These are phyloP conservation scores for Aplosporella prunicola DNA, from an alignment of 2,329 filamentous ascomycete genomes.

Conservation along the genomic window DNA sequence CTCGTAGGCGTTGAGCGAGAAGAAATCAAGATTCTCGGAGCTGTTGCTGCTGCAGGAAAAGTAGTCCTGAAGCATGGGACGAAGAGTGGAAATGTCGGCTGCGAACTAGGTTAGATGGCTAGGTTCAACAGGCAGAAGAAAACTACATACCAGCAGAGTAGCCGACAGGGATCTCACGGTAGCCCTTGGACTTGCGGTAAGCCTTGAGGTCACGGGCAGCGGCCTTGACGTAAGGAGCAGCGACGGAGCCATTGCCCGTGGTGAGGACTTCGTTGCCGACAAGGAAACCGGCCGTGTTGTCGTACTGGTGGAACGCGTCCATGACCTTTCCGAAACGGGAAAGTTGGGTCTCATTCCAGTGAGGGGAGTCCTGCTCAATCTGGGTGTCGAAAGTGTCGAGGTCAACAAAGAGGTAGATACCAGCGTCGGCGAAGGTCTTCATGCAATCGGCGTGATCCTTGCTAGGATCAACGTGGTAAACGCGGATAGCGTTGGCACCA, in stretches of 20 bases:
- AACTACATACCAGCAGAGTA: too few species aligned
- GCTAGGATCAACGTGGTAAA: conserved; percentile 73
- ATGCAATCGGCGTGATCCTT: conserved; percentile 72
- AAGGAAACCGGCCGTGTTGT: conserved; percentile 77
- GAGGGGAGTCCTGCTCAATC: conserved; percentile 52
- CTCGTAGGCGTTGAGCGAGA: conserved; percentile 75
- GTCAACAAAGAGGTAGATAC: conserved; percentile 78
- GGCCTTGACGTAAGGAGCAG: conserved; percentile 76
- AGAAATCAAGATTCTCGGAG: conserved; percentile 67
- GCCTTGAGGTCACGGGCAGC: conserved; percentile 74
- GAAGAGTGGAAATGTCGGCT: conserved; percentile 67
- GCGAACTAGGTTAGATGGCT: too few species aligned
- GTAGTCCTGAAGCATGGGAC: conserved; percentile 61
- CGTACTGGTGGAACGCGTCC: conserved; percentile 66
- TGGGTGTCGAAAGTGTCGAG: conserved; percentile 62
- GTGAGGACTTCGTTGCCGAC: conserved; percentile 81
- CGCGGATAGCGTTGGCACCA: conserved; percentile 74
- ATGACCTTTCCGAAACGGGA: conserved; percentile 60
- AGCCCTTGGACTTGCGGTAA: conserved; percentile 66
- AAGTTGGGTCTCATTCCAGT: conserved; percentile 66
- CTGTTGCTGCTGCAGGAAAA: conserved; percentile 67
- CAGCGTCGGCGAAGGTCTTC: conserved; percentile 65
- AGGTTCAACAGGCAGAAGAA: too few species aligned
- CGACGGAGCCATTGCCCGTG: conserved; percentile 44
- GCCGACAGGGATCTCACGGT: conserved; percentile 73